Base-by-base conservation (phyloP, 345 rosid species). In the Brassica incana region DNA sequence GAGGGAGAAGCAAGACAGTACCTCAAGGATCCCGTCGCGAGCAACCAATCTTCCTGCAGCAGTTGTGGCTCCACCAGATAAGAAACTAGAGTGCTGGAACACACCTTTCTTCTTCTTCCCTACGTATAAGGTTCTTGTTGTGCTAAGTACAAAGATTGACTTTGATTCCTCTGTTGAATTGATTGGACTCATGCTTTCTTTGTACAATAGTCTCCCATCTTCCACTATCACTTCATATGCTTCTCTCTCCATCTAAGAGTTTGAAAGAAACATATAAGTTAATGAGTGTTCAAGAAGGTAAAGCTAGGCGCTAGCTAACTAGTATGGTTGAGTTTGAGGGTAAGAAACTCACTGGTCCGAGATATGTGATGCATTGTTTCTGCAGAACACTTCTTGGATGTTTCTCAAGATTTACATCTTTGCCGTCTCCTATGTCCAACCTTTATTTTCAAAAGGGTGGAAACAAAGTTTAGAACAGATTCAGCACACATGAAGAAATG, bases 391-490 rank as follows among this genome's bases (percentile, higher is more conserved):
- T 80, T 83, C 89, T 85, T 2, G 83, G 75, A 29, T 87, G 87
- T 60, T 69, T 77, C 64, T 83, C 86, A 52, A 83, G 80, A 83
- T 89, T 89, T 56, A 87, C 68, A 83, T 89, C 91, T 85, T 89
- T 91, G 11, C 93, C 96, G 59, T 89, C 93, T 16, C 93, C 93
- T 25, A 91, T 75, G 48, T 91, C 96, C 91, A 91, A 88, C 95
- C 95, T 91, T 69, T 78, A 74, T 77, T 65, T 81, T 56, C 78
- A 80, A 14, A 74, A 25, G 23, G 6, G 60, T 65, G 71, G 35
- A 69, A 72, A 71, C 25, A 45, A 63, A 77, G 76, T 48, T 86
- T 54, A 78, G 80, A 27, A 69, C 33, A 58, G 11, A 75, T 8
- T 66, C 27, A 38, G 29, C 40, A 58, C 32, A 60, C 27, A 16